phyloP scores from a whole-genome alignment of 2,329 filamentous ascomycete species.

The Apiospora marii region DNA sequence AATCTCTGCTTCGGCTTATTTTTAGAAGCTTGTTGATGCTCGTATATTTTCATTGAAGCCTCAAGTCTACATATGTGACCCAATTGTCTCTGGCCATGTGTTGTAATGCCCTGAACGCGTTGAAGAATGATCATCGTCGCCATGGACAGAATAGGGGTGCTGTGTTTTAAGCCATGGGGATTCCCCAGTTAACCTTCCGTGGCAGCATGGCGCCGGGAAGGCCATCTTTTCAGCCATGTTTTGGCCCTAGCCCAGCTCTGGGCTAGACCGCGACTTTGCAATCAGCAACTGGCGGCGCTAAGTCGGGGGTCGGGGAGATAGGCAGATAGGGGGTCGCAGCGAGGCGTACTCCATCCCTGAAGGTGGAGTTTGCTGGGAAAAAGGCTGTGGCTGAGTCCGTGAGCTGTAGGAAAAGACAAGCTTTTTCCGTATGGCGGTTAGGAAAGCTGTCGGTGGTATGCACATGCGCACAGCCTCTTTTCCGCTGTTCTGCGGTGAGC shows the following conservation, averaged over 20 bases:
- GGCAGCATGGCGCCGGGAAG: constrained; percentile 18
- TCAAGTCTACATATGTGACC: not conserved
- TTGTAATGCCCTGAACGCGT: not conserved
- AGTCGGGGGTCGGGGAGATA: not conserved
- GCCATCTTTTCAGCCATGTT: constrained; percentile 16
- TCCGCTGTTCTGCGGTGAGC: not conserved
- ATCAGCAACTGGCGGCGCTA: not conserved
- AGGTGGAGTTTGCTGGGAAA: not conserved
- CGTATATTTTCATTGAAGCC: not conserved
- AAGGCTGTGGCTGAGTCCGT: constrained; percentile 8
- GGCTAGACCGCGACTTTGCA: not conserved
- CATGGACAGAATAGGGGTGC: constrained; percentile 1
- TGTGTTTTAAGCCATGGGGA: constrained; percentile 2
- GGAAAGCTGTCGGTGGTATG: not conserved
- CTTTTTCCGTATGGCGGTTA: not conserved
- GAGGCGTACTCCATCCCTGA: not conserved
- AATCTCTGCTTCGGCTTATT: not conserved
- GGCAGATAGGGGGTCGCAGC: not conserved
- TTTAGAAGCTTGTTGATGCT: not conserved
- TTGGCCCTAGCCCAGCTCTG: not conserved
- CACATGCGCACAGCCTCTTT: not conserved
- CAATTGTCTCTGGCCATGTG: not conserved
- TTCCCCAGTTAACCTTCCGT: constrained; percentile 14
- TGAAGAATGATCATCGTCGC: not conserved
- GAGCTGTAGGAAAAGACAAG: not conserved